Base-by-base conservation (phyloP, 2,329 filamentous ascomycete genomes). In the Exophiala xenobiotica region DNA sequence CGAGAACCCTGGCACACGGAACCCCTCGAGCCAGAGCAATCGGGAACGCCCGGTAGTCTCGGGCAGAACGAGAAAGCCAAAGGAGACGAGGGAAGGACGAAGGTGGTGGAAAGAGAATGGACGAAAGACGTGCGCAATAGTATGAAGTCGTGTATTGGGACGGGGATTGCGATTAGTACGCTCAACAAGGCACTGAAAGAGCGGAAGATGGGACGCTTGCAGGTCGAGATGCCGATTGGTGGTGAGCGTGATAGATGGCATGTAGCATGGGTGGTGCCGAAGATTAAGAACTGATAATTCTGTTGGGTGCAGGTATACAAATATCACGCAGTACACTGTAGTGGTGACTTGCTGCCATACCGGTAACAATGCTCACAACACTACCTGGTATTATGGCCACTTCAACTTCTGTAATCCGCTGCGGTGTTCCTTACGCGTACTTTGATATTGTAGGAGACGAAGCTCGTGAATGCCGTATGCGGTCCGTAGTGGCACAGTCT, bases 141-240 rank as follows among this genome's bases (percentile, higher is more conserved):
- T 7, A 74, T 87, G 61, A 83, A 82, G 62, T 81, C 86, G n/a
- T 86, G 83, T 59, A 90, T 91, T 54, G 82, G 82, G 6, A 77
- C 85, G 1, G 82, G 81, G 4, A 78, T 90, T 56, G 81, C 83
- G 0, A 77, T 88, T 37, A 76, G 77, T 19, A 75, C 74, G 1
- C 67, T 87, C 41, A 79, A 78, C 62, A 86, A 82, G 65, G 78
- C 77, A 2, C 61, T 85, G 6, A 69, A 73, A 14, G 68, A 64
- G 16, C 33, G 59, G 59, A 47, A 60, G 54, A 51, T 45, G 9
- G 27, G n/a, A n/a, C n/a, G n/a, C n/a, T n/a, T n/a, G n/a, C n/a
- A 55, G 47, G 46, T 59, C 14, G 51, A 40, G n/a, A 46, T 62
- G 23, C 54, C 60, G 23, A 42, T 29, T 4, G 41, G 49, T 11